phyloP scores from a whole-genome alignment of 306 rosid species.

The Sesbania bispinosa region DNA sequence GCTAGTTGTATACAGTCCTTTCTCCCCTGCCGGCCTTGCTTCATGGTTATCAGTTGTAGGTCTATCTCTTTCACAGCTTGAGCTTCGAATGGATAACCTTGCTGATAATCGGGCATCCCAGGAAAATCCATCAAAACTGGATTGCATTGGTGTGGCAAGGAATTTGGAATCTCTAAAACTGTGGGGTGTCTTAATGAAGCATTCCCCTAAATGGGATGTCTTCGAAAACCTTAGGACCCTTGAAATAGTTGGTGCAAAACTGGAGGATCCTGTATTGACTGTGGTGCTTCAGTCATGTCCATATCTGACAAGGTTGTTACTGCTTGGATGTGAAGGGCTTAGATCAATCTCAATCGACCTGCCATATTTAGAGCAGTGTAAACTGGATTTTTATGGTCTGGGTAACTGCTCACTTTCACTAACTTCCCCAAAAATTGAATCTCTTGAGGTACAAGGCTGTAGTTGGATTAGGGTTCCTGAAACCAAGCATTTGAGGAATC shows the following conservation, averaged over 20 bases:
- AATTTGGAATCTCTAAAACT: constrained; percentile 74
- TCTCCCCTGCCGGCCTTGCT: constrained; percentile 70
- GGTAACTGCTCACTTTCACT: constrained; percentile 70
- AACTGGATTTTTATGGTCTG: constrained; percentile 81
- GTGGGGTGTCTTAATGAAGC: constrained; percentile 84
- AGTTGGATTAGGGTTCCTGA: constrained; percentile 80
- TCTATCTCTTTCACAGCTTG: constrained; percentile 58
- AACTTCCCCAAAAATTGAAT: constrained; percentile 59
- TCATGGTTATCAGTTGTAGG: constrained; percentile 71
- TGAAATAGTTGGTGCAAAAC: constrained; percentile 79
- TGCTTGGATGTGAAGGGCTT: constrained; percentile 89
- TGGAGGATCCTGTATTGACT: constrained; percentile 58
- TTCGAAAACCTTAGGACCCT: constrained; percentile 68
- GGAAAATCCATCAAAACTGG: constrained; percentile 70
- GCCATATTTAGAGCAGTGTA: constrained; percentile 65
- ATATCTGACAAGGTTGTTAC: constrained; percentile 55
- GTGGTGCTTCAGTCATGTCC: constrained; percentile 64
- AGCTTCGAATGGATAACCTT: constrained; percentile 88
- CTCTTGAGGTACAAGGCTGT: constrained; percentile 96
- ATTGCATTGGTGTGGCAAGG: constrained; percentile 55
- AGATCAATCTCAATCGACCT: constrained; percentile 59
- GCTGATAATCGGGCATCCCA: constrained; percentile 34
- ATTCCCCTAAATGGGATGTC: constrained; percentile 72
- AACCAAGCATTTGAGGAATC: constrained; percentile 55
- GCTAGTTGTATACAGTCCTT: constrained; percentile 80